Conservation (phyloP, 163 green algal genomes). For the Chlamydomonas reinhardtii region DNA sequence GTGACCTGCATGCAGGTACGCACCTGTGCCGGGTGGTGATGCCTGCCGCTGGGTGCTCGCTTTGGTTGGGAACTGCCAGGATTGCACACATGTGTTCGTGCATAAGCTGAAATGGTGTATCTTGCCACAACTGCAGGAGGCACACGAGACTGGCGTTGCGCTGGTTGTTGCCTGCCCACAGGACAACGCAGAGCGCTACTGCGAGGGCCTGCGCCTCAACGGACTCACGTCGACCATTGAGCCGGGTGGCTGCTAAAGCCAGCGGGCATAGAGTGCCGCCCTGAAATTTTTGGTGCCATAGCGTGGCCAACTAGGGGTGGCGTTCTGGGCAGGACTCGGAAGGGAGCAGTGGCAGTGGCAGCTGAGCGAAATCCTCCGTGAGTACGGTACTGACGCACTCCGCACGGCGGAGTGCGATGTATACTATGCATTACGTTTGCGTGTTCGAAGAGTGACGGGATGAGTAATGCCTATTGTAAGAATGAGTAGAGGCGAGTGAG, state of each 20-base stretch:
- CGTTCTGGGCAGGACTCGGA: too few relatives aligned
- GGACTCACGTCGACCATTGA: constrained; percentile 91
- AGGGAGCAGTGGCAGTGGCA: too few relatives aligned
- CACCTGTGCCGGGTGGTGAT: background rate
- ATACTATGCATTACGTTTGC: too few relatives aligned
- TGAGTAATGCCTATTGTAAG: too few relatives aligned
- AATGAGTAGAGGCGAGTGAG: too few relatives aligned
- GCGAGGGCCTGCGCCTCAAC: constrained; percentile 84
- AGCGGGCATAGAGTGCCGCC: background rate
- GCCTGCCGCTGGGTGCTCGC: too few relatives aligned
- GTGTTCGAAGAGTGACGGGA: too few relatives aligned
- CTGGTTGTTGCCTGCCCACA: constrained; percentile 86
- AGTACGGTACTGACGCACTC: too few relatives aligned
- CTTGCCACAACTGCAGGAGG: constrained; percentile 67
- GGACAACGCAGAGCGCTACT: constrained; percentile 88
- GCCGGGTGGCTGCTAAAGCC: constrained; percentile 61
- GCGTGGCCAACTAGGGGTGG: too few relatives aligned
- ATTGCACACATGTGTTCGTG: background rate
- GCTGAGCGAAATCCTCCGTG: too few relatives aligned
- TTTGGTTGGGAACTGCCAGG: too few relatives aligned
- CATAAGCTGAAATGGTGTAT: background rate
- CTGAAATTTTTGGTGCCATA: background rate
- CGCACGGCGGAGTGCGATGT: too few relatives aligned
- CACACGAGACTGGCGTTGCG: constrained; percentile 87
- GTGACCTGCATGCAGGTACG: constrained; percentile 88